Evolutionary conservation across 1,139 yeast genomes (phyloP).

Genomic region (Nakaseomyces glabratus): DNA sequence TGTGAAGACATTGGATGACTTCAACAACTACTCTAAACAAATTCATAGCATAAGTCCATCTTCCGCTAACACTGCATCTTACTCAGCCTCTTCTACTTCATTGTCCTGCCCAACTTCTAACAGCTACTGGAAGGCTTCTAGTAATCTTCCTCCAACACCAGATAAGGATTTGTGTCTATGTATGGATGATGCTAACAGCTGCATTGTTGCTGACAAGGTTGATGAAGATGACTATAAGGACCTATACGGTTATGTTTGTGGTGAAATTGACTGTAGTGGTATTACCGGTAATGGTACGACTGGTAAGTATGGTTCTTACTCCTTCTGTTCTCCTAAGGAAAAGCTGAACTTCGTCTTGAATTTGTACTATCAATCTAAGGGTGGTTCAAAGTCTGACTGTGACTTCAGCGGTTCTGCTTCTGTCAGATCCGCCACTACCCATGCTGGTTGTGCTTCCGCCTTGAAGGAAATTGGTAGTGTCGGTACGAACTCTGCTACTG

Average conservation of each 20-base stretch:
- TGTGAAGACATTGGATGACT: slow-evolving; percentile 56
- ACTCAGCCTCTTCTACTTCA: slow-evolving; percentile 40
- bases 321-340: slow-evolving; percentile 56
- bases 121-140: slow-evolving; percentile 52
- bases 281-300: slow-evolving; percentile 51
- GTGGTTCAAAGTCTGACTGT: slow-evolving; percentile 44
- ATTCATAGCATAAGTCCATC: slow-evolving; percentile 52
- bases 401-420: slow-evolving; percentile 60
- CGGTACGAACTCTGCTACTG: slow-evolving; percentile 36
- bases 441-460: slow-evolving; percentile 46
- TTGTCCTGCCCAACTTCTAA: slow-evolving; percentile 46
- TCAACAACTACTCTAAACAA: slow-evolving; percentile 43
- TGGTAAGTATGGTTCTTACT: slow-evolving; percentile 56
- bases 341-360: slow-evolving; percentile 56
- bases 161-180: slow-evolving; percentile 54
- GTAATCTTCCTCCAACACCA: slow-evolving; percentile 68
- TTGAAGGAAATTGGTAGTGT: slow-evolving; percentile 33
- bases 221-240: slow-evolving; percentile 45
- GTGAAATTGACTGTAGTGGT: slow-evolving; percentile 43
- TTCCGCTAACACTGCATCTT: slow-evolving; percentile 42
- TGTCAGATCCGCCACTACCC: slow-evolving; percentile 40
- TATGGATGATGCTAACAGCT: slow-evolving; percentile 41
- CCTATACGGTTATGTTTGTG: slow-evolving; percentile 51
- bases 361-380: slow-evolving; percentile 50
- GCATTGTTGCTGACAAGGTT: slow-evolving; percentile 47